These are phyloP conservation scores for Luzula sylvatica DNA, from an alignment of 176 grass and related monocot genomes.

Conservation along the genomic window DNA sequence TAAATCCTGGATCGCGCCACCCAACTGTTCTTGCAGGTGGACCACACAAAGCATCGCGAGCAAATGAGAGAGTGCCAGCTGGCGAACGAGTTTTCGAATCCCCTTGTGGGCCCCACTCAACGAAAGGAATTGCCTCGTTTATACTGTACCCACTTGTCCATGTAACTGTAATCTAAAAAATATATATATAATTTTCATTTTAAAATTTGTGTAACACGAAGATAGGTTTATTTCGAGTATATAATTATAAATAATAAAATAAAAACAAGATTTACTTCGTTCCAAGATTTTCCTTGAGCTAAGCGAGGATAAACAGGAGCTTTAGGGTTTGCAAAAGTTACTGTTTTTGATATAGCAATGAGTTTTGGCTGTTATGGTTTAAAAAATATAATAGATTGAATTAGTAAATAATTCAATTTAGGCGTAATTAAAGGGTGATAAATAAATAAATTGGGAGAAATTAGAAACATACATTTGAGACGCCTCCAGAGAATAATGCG, in stretches of 20 bases:
- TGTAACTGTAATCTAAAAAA: conserved; percentile 64
- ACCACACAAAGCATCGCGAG: conserved; percentile 72
- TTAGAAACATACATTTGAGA: conserved; percentile 45
- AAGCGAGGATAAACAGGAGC: conserved; percentile 75
- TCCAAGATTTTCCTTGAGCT: conserved; percentile 79
- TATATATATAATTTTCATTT: background rate
- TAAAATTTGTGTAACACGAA: background rate
- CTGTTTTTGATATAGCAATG: conserved; percentile 42
- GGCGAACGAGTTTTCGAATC: conserved; percentile 43
- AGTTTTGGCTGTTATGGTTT: conserved; percentile 55
- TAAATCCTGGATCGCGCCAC: conserved; percentile 87
- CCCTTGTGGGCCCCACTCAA: conserved; percentile 64
- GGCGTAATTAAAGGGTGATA: background rate
- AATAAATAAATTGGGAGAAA: conserved; percentile 8
- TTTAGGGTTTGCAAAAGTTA: conserved; percentile 69
- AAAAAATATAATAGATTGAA: conserved; percentile 9
- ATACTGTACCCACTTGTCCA: conserved; percentile 88
- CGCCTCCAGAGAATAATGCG: conserved; percentile 74
- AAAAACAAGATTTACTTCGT: conserved; percentile 54
- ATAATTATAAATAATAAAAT: conserved; percentile 3
- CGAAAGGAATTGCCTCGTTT: conserved; percentile 55
- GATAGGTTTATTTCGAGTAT: background rate
- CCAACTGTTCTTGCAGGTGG: conserved; percentile 86
- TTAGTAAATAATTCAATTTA: background rate
- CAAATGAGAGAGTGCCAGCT: conserved; percentile 74